phyloP scores from a whole-genome alignment of 306 rosid species.

The Trichosanthes truncata region DNA sequence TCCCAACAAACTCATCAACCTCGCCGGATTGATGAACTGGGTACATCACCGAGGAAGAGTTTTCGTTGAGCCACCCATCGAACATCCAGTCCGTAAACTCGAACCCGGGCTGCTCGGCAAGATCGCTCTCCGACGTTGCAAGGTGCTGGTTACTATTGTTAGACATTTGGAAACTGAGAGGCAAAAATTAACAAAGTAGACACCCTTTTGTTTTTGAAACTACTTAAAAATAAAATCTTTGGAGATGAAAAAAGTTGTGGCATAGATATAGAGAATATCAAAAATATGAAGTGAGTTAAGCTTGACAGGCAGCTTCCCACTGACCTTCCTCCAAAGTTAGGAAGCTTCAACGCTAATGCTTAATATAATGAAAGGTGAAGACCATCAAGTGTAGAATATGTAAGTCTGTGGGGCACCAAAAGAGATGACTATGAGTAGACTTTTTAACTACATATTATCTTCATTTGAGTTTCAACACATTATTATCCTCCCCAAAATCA shows the following conservation, averaged over 20 bases:
- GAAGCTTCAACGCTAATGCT: constrained; percentile 50
- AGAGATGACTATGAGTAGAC: constrained; percentile 43
- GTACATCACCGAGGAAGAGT: constrained; percentile 11
- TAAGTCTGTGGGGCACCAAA: constrained; percentile 29
- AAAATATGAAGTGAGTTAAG: constrained; percentile 5
- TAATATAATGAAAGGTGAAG: constrained; percentile 10
- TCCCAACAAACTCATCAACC: constrained; percentile 25
- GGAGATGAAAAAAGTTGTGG: background rate
- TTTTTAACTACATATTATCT: constrained; percentile 1
- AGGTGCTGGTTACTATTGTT: constrained; percentile 16
- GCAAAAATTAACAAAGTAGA: background rate
- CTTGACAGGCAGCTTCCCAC: constrained; percentile 35
- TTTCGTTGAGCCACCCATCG: constrained; percentile 35
- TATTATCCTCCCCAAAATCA: background rate
- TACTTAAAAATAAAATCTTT: background rate
- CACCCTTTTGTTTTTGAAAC: background rate
- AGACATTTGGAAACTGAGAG: constrained; percentile 31
- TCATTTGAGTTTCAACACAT: background rate
- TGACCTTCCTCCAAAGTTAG: constrained; percentile 47
- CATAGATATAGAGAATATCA: constrained; percentile 13
- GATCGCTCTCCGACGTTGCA: constrained; percentile 21
- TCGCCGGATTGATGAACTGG: constrained; percentile 22
- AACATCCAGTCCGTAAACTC: constrained; percentile 42
- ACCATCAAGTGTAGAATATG: background rate
- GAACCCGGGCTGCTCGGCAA: constrained; percentile 18